Conservation (phyloP, 129 eudicot species). For the Gnaphalium uliginosum region DNA sequence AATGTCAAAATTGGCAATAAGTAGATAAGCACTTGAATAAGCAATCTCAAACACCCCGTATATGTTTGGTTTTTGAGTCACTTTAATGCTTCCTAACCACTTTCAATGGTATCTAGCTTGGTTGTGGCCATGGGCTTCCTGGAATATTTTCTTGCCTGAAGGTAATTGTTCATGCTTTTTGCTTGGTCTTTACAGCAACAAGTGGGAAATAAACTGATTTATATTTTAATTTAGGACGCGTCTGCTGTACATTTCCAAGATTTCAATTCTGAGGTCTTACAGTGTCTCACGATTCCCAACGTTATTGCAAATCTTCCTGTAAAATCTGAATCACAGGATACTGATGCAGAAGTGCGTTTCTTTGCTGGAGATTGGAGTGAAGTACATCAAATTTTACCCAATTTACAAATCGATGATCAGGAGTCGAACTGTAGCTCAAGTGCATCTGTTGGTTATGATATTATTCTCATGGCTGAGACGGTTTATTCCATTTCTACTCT, state of each 20-base stretch:
- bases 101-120: slow-evolving; percentile 59
- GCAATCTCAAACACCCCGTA: no score
- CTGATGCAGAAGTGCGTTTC: slow-evolving; percentile 48
- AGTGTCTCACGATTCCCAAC: slow-evolving; percentile 77
- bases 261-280: slow-evolving; percentile 81
- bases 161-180: slow-evolving; percentile 41
- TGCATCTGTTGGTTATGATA: slow-evolving; percentile 46
- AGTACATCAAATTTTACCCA: slow-evolving; percentile 54
- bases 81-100: slow-evolving; percentile 14
- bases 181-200: not conserved
- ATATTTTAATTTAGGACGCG: slow-evolving; percentile 54
- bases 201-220: slow-evolving; percentile 8
- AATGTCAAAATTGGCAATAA: no score
- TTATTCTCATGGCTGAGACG: slow-evolving; percentile 90
- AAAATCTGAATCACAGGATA: slow-evolving; percentile 16
- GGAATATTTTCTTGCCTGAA: slow-evolving; percentile 75
- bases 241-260: slow-evolving; percentile 83
- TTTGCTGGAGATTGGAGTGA: slow-evolving; percentile 97
- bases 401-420: slow-evolving; percentile 19
- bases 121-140: slow-evolving; percentile 99
- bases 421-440: slow-evolving; percentile 14
- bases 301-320: slow-evolving; percentile 57
- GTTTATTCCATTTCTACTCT: slow-evolving; percentile 77
- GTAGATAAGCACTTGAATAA: no score
- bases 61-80: not conserved